Evolutionary conservation across 176 grass and related monocot species (phyloP).

Genomic region (Cenchrus americanus): DNA sequence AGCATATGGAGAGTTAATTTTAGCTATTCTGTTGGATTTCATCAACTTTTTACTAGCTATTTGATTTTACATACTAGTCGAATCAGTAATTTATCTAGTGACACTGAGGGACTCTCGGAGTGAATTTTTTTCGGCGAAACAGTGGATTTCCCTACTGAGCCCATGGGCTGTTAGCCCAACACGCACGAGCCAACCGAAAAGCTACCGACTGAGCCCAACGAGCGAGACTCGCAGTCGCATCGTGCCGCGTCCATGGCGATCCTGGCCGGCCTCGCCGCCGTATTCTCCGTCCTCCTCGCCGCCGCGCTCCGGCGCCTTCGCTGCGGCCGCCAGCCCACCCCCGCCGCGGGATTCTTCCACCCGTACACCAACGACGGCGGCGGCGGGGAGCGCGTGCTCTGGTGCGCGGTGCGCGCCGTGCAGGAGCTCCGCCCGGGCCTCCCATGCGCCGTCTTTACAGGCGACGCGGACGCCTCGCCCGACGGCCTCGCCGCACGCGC

Average conservation of each 20-base stretch:
- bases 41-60: too few relatives aligned
- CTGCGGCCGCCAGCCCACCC: neutral
- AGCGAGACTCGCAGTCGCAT: neutral
- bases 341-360: constrained; percentile 74
- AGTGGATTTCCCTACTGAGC: too few relatives aligned
- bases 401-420: constrained; percentile 85
- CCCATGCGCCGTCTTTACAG: constrained; percentile 75
- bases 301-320: constrained; percentile 27
- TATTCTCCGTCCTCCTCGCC: constrained; percentile 38
- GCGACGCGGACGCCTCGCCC: constrained; percentile 74
- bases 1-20: too few relatives aligned
- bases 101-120: too few relatives aligned
- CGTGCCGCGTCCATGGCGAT: constrained; percentile 55
- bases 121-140: too few relatives aligned
- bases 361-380: constrained; percentile 96
- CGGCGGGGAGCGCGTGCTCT: constrained; percentile 88
- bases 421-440: constrained; percentile 73
- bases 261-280: constrained; percentile 37
- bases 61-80: too few relatives aligned
- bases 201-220: neutral
- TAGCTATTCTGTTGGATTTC: too few relatives aligned
- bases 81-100: too few relatives aligned
- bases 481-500: constrained; percentile 58
- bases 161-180: neutral
- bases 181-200: neutral